Evolutionary conservation across 345 rosid genomes (phyloP).

Genomic region (Linum lewisii): DNA sequence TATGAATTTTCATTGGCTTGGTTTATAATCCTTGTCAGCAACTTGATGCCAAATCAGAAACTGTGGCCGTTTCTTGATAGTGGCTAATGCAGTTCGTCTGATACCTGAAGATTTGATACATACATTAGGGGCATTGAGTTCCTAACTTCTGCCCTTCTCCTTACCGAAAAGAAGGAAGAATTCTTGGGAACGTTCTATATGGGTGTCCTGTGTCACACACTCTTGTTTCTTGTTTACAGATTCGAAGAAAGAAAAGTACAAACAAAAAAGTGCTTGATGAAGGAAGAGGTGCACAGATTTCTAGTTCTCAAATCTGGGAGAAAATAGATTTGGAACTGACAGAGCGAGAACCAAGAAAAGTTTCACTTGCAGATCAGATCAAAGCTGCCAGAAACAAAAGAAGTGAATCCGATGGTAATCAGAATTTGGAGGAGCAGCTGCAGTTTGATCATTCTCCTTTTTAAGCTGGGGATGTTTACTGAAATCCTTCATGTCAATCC

Average conservation of each 20-base stretch:
- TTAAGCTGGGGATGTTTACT: too few species aligned
- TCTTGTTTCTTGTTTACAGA: constrained; percentile 25
- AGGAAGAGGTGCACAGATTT: constrained; percentile 17
- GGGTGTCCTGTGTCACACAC: not conserved
- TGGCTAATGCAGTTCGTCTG: too few species aligned
- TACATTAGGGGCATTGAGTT: too few species aligned
- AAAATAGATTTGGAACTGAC: constrained; percentile 45
- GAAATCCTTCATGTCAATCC: too few species aligned
- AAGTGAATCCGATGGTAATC: constrained; percentile 15
- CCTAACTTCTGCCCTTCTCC: too few species aligned
- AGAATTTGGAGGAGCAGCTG: not conserved
- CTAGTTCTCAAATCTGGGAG: constrained; percentile 41
- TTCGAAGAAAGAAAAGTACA: constrained; percentile 45
- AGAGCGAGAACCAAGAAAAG: constrained; percentile 36
- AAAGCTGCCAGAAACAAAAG: constrained; percentile 53
- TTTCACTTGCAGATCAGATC: constrained; percentile 82
- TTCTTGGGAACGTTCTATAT: not conserved
- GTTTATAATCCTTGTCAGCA: too few species aligned
- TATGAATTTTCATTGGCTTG: not conserved
- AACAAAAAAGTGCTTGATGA: constrained; percentile 22
- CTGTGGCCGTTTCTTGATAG: too few species aligned
- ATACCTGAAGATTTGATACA: too few species aligned
- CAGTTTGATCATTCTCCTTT: too few species aligned
- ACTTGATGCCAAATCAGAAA: too few species aligned
- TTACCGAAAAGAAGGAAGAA: too few species aligned